Evolutionary conservation across 345 rosid species (phyloP), one percentile per base, ranked within the genome.

Genomic region (Eucalyptus decipiens): DNA sequence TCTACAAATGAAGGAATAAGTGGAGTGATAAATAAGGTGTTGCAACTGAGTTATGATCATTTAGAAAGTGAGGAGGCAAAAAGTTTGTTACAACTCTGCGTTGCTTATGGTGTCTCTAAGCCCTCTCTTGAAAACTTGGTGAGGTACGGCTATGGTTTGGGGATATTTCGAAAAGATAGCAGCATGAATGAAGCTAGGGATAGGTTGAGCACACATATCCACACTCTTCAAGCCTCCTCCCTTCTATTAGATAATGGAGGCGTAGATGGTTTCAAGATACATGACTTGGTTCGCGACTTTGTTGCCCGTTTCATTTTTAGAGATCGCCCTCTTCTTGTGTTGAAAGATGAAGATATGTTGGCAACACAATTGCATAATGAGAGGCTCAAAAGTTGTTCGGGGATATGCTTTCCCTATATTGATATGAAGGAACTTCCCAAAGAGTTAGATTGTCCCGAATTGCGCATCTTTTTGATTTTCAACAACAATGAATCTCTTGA

Each of bases 1-100:
- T n/a, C 0, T 65, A 0, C 5, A 15, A 4, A 32, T 2, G 1
- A 67, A 16, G 42, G 4, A n/a, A 16, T 4, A 1, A 1, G 42
- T 67, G 23, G 0, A 5, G 6, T 8, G 21, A 7, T 67, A 67
- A 32, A 32, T 67, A 3, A 16, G 3, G 4, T 16, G 34, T 6
- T 62, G 69, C 69, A 6, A 13, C 0, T 30, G 0, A 62, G 69
- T 62, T 62, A 62, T 26, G 15, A 26, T 26, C n/a, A 5, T 26
- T 10, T 58, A 11, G 2, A 56, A 56, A 7, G 24, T 2, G n/a
- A 58, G n/a, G 65, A 52, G 4, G 49, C 49, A 11, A 47, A 4
- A 47, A 47, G 13, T 47, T 11, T 47, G 49, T 11, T 47, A 47
- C 49, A 4, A 47, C 49, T 47, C 0, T 47, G 49, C 0, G 49